Conservation (phyloP, 495 filamentous ascomycete species). For the Aspergillus kassunensis region DNA sequence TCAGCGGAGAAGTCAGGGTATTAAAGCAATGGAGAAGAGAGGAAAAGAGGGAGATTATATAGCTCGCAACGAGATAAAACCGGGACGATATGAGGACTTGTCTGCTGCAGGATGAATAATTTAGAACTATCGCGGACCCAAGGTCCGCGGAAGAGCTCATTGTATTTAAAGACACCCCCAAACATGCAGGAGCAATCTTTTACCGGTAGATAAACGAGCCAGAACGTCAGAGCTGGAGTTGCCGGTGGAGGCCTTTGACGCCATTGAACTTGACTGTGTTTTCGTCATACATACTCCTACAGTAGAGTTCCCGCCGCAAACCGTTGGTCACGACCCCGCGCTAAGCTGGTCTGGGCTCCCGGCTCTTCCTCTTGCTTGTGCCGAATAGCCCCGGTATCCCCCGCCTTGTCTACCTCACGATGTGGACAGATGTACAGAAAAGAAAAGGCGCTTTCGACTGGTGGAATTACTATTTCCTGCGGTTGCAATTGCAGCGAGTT, state of each 20-base stretch:
- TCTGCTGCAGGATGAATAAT: constrained; percentile 2
- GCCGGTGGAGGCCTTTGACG: constrained; percentile 12
- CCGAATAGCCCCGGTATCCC: constrained; percentile 11
- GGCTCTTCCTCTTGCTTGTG: constrained; percentile 12
- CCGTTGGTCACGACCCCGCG: constrained; percentile 12
- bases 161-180: constrained; percentile 2
- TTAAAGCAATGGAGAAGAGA: background rate
- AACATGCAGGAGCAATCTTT: constrained; percentile 11
- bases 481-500: background rate
- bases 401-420: constrained; percentile 1
- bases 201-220: constrained; percentile 8
- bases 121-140: background rate
- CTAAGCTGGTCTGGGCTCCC: constrained; percentile 6
- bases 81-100: background rate
- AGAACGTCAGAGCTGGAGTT: constrained; percentile 7
- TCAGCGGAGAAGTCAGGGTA: constrained; percentile 26
- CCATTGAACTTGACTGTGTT: constrained; percentile 8
- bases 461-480: constrained; percentile 3
- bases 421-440: background rate
- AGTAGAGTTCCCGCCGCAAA: background rate
- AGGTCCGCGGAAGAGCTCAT: constrained; percentile 5
- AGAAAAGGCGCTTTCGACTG: background rate
- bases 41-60: constrained; percentile 3
- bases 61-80: constrained; percentile 1
- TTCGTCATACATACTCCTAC: constrained; percentile 8